Evolutionary conservation across 1,284 basidiomycete species (phyloP).

Genomic region (Caloboletus firmus): DNA sequence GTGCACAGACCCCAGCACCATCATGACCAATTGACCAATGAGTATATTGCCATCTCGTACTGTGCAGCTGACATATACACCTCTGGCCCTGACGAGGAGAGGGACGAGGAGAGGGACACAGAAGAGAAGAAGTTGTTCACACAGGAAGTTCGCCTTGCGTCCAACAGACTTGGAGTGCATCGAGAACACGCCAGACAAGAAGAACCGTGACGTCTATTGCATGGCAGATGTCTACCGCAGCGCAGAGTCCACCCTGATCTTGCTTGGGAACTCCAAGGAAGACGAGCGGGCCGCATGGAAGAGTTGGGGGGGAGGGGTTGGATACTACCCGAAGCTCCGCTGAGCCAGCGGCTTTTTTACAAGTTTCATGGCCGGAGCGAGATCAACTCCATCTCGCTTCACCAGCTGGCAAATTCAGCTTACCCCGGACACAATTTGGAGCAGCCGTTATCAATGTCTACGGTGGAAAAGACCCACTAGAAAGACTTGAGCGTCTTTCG

Average conservation of each 20-base stretch:
- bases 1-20: background rate
- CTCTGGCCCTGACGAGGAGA: constrained; percentile 1
- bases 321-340: constrained; percentile 16
- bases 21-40: constrained; percentile 6
- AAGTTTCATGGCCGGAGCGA: constrained; percentile 9
- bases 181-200: constrained; percentile 13
- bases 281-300: constrained; percentile 5
- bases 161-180: constrained; percentile 19
- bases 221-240: constrained; percentile 23
- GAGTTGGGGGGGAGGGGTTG: constrained; percentile 14
- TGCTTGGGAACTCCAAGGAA: constrained; percentile 3
- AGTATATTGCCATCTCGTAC: constrained; percentile 21
- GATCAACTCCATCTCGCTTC: background rate
- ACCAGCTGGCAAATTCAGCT: constrained; percentile 15
- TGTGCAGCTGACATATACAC: constrained; percentile 11
- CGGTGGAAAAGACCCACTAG: background rate
- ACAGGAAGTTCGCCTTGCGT: constrained; percentile 4
- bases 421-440: constrained; percentile 7
- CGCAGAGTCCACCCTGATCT: constrained; percentile 17
- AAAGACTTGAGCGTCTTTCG: constrained; percentile 17
- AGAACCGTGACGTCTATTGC: constrained; percentile 18
- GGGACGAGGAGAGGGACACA: constrained; percentile 9
- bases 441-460: background rate
- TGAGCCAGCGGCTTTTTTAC: constrained; percentile 11
- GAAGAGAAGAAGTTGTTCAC: constrained; percentile 4